Conservation (phyloP, 257 asterid species). For the Capsicum rhomboideum region DNA sequence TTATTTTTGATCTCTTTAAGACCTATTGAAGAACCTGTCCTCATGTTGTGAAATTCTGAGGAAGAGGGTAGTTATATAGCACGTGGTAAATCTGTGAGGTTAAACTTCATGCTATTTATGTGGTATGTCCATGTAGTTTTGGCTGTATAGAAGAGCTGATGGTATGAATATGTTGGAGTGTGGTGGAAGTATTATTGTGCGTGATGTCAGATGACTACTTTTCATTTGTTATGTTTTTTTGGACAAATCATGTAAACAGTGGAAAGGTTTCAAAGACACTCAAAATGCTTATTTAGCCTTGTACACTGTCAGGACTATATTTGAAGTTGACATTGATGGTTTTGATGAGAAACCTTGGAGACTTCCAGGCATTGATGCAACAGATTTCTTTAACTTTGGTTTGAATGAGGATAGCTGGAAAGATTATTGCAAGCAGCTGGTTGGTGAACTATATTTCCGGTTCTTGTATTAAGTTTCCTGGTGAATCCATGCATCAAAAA, state of each 20-base stretch:
- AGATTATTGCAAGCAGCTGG: conserved; percentile 95
- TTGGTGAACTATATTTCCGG: conserved; percentile 21
- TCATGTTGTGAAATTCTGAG: not conserved
- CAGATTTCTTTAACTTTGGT: conserved; percentile 92
- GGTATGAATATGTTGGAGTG: not conserved
- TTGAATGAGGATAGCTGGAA: conserved; percentile 93
- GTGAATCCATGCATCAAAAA: not conserved
- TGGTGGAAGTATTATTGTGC: not conserved
- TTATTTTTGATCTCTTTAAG: not conserved
- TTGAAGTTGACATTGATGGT: conserved; percentile 94
- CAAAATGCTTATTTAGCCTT: not conserved
- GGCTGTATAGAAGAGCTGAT: not conserved
- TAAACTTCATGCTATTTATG: not conserved
- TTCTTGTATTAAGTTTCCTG: not conserved
- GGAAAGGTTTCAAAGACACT: not conserved
- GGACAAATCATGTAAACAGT: not conserved
- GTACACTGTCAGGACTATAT: conserved; percentile 69
- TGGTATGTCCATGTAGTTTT: not conserved
- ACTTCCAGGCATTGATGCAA: conserved; percentile 62
- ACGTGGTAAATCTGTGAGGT: not conserved
- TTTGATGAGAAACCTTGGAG: conserved; percentile 98
- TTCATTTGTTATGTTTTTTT: not conserved
- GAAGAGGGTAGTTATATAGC: not conserved
- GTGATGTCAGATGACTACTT: not conserved
- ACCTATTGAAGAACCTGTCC: not conserved